Conservation (phyloP, 768 basidiomycete genomes). For the Tulasnella sp. region DNA sequence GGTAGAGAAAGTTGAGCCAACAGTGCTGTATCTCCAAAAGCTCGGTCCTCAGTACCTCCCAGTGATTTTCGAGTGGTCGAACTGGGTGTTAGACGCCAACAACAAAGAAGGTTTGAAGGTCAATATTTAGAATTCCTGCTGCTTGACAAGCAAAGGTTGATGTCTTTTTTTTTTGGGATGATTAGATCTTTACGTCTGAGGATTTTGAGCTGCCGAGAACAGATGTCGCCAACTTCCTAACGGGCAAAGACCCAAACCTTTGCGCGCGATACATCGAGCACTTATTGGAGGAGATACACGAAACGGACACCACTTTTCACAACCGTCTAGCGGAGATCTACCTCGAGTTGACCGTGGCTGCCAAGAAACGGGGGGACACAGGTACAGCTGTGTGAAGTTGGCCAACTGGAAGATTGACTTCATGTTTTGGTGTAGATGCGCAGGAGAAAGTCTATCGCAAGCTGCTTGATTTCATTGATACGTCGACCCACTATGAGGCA, state of each 20-base stretch:
- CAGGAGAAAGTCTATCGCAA: conserved; percentile 47
- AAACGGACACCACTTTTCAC: conserved; percentile 59
- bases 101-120: conserved; percentile 66
- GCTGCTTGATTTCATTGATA: conserved; percentile 64
- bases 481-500: conserved; percentile 54
- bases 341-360: conserved; percentile 49
- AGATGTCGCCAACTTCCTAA: conserved; percentile 67
- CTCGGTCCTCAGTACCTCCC: conserved; percentile 71
- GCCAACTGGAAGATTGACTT: not conserved
- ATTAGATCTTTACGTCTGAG: conserved; percentile 88
- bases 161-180: not conserved
- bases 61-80: conserved; percentile 68
- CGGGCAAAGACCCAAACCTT: conserved; percentile 52
- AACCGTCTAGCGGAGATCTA: conserved; percentile 86
- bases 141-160: not conserved
- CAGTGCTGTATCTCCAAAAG: conserved; percentile 83
- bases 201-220: conserved; percentile 80
- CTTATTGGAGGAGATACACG: conserved; percentile 62
- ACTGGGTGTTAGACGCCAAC: conserved; percentile 77
- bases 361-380: conserved; percentile 48
- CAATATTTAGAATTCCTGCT: conserved; percentile 24
- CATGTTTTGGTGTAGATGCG: conserved; percentile 30
- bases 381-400: conserved; percentile 36
- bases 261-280: conserved; percentile 78
- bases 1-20: conserved; percentile 70